Evolutionary conservation across 2,329 filamentous ascomycete species (phyloP).

Genomic region (Paecilomyces dactylethromorphus): DNA sequence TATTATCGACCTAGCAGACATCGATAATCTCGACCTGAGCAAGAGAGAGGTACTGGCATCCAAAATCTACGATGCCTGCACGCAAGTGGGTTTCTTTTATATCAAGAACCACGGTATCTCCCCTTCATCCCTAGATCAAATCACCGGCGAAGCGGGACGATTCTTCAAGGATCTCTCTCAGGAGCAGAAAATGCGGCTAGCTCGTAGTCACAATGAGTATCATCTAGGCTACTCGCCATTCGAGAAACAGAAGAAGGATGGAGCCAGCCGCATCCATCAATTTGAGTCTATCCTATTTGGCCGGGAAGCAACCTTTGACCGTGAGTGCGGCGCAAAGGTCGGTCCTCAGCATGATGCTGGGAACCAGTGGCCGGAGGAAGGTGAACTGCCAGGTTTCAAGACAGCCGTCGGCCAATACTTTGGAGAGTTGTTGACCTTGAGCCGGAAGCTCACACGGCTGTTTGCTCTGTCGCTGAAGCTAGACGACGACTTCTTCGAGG

Average conservation of each 20-base stretch:
- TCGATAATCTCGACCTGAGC: slow-evolving; percentile 3
- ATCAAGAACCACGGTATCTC: slow-evolving; percentile 17
- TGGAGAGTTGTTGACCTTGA: not conserved
- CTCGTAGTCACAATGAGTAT: not conserved
- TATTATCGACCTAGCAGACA: slow-evolving; percentile 5
- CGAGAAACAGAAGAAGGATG: not conserved
- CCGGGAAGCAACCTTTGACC: not conserved
- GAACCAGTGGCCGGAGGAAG: not conserved
- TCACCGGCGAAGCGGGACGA: not conserved
- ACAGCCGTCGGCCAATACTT: not conserved
- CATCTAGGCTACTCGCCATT: not conserved
- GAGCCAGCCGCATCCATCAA: not conserved
- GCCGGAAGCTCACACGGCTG: not conserved
- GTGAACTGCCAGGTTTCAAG: not conserved
- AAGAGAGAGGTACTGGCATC: not conserved
- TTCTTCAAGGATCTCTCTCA: not conserved
- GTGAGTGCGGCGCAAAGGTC: not conserved
- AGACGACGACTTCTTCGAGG: not conserved
- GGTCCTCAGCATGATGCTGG: not conserved
- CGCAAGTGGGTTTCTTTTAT: slow-evolving; percentile 20
- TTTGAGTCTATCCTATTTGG: not conserved
- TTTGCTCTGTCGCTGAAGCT: not conserved
- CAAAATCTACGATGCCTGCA: slow-evolving; percentile 9
- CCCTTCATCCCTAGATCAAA: not conserved
- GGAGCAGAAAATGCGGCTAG: not conserved